Evolutionary conservation across 495 filamentous ascomycete species (phyloP), one percentile per base, ranked within the genome.

Genomic region (Penicillium lagena): DNA sequence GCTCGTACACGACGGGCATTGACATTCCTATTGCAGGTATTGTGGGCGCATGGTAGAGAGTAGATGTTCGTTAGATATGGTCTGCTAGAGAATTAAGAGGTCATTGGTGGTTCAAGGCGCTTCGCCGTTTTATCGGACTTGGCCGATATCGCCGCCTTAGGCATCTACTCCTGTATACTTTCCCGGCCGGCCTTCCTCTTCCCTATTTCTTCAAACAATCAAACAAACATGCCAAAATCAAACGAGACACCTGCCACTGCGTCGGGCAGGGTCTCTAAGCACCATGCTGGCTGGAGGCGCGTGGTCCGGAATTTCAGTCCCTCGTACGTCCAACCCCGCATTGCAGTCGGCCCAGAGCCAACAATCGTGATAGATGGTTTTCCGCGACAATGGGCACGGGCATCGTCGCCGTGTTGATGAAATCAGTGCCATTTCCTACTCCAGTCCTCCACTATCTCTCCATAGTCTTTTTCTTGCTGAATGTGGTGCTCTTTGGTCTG

Each of bases 301-400:
- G 43, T 75, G 7, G 61, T 74, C 29, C 59, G 71, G 14, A 71
- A 74, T 49, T 74, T 74, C 45, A 73, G 67, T 39, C 71, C 71
- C 17, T 72, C 69, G 67, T 71, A 56, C 38, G 67, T 32, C 14
- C 14, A n/a, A 29, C 30, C 22, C 33, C 35, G 14, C 12, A 6
- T 6, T 22, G 22, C 22, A 22, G 2, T 3, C 22, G 22, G 4
- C 22, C 22, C 22, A 22, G 22, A 22, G 22, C 22, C 6, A 22
- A 22, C 2, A 22, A 22, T 4, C 22, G 22, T 6, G 22, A 28
- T 7, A 66, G 63, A 51, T 72, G 70, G 72, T 76, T 73, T 49
- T 53, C 64, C 6, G 58, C 64, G 7, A 76, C 64, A 7, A 76
- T 77, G 73, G 67, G 73, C 12, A 77, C 73, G 0, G 73, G 73